Base-by-base conservation (phyloP, 73 alveolate species). In the Paramecium primaurelia region DNA sequence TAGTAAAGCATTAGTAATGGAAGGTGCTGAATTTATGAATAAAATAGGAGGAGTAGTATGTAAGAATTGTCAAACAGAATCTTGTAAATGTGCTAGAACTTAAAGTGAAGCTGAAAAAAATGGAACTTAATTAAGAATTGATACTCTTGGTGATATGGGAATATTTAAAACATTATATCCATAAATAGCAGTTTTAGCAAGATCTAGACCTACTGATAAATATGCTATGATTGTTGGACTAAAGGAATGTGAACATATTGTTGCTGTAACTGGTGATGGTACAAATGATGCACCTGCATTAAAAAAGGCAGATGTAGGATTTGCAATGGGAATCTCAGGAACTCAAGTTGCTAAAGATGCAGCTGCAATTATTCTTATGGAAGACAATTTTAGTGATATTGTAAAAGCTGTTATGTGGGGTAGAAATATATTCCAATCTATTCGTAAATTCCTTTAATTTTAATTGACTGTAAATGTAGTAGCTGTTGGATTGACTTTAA, bases 311-410 rank as follows among this genome's bases (percentile, higher is more conserved):
- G 99, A 97, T 95, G 98, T 97, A 10, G 99, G 99, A 20, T 96
- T 97, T 92, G 97, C 99, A 12, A 96, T 97, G 99, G 97, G 97
- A 32, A 94, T 93, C 14, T 96, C 99, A 54, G 99, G 99, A 26
- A 98, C 99, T 18, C 98, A 97, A 94, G 98, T 98, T 34, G 99
- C 99, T 10, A 98, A 98, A 86, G 99, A 98, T 80, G 99, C 99
- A 34, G 95, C 99, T 34, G 99, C 98, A 83, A 98, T 98, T 83
- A 97, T 98, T 73, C 92, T 98, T 34, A 95, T 98, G 58, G 99
- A 98, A 94, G 99, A 98, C 92, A 97, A 98, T 95, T 97, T 98
- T 94, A 93, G 97, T 64, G 95, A 98, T 59, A 94, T 98, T 32
- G 98, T 98, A 25, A 96, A 96, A 5, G 99, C 99, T 28, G 98